Percentiles rank a stretch among this genome's conserved stretches.
phyloP scores from a whole-genome alignment of 257 asterid genomes.

The Solanum virginianum region DNA sequence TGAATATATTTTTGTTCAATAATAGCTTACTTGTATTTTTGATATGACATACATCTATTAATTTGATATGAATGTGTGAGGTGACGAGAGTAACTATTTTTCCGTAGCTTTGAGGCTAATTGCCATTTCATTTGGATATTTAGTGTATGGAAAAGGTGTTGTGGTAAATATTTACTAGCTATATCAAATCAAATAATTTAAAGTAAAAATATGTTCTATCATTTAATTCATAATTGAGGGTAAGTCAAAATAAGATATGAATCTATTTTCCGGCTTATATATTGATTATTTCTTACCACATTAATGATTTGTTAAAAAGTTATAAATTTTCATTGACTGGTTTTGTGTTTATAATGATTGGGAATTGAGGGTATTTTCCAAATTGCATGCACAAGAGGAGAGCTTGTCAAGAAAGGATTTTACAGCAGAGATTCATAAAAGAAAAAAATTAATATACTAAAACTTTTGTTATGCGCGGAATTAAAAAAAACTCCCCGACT shows the following conservation, averaged over 20 bases:
- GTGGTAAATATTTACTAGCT: background rate
- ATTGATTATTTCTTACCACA: background rate
- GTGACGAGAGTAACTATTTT: background rate
- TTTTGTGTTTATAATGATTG: background rate
- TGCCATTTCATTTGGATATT: background rate
- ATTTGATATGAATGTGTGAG: background rate
- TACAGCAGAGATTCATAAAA: no score
- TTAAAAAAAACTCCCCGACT: no score
- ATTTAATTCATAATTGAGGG: no score
- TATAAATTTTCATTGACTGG: background rate
- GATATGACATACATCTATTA: background rate
- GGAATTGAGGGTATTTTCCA: background rate
- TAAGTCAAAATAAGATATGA: background rate
- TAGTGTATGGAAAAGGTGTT: background rate
- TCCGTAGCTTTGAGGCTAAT: background rate
- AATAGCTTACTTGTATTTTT: background rate
- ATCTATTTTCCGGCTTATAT: background rate
- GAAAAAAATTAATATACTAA: no score
- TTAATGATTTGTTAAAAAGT: background rate
- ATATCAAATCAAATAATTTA: no score
- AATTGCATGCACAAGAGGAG: background rate
- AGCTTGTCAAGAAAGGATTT: background rate
- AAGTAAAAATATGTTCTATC: no score
- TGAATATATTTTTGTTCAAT: background rate
- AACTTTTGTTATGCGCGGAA: rapidly evolving